These are phyloP conservation scores for Russula dissimulans DNA, from an alignment of 768 basidiomycete species.

Conservation along the genomic window DNA sequence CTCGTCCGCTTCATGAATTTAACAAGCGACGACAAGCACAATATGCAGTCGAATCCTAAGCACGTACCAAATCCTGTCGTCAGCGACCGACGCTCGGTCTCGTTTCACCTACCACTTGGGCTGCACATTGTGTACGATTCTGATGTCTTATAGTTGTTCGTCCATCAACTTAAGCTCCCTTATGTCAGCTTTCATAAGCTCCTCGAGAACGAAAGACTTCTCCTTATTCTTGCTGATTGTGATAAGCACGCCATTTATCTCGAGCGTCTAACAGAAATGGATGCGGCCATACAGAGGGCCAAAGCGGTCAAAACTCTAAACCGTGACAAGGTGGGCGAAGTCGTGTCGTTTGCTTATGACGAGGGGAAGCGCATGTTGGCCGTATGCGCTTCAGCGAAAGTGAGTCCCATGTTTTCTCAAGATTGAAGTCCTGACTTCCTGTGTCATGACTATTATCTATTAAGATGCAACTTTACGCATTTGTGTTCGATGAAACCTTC, in stretches of 20 bases:
- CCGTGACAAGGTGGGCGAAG: constrained; percentile 37
- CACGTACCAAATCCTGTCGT: constrained; percentile 1
- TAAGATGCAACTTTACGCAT: constrained; percentile 34
- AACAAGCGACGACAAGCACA: constrained; percentile 4
- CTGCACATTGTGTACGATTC: neutral
- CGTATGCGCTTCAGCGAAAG: constrained; percentile 37
- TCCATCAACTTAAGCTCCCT: neutral
- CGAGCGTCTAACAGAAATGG: neutral
- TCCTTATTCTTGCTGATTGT: constrained; percentile 2
- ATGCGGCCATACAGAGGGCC: neutral
- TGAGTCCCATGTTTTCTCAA: constrained; percentile 5
- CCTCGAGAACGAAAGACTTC: constrained; percentile 7
- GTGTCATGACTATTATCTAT: too few relatives aligned
- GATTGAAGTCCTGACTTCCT: neutral
- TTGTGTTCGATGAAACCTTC: constrained; percentile 38
- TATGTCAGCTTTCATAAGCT: constrained; percentile 8
- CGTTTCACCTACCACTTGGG: constrained; percentile 4
- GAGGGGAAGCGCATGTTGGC: constrained; percentile 43
- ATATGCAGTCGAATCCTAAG: neutral
- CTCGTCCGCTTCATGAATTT: neutral
- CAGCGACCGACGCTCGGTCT: neutral
- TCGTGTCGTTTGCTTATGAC: constrained; percentile 41
- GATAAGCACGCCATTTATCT: constrained; percentile 6
- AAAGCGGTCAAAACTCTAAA: constrained; percentile 23
- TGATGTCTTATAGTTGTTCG: neutral